These are phyloP conservation scores for Drechslerella dactyloides DNA, from an alignment of 2,329 filamentous ascomycete genomes.

Conservation along the genomic window DNA sequence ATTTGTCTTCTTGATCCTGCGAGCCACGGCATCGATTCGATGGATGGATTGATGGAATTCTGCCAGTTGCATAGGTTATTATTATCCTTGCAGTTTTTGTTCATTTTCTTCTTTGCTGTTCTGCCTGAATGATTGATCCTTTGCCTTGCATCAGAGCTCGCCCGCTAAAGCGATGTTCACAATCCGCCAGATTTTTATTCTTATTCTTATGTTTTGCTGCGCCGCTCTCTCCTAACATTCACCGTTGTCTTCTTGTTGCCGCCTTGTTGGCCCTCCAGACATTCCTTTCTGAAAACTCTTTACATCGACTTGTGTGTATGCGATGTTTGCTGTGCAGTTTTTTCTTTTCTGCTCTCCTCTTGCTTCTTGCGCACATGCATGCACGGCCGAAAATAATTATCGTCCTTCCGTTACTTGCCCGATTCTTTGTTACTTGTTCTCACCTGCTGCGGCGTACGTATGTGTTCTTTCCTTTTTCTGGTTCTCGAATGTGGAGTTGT, in stretches of 20 bases:
- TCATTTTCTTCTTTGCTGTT: not conserved
- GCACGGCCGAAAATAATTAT: constrained; percentile 10
- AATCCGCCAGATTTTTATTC: not conserved
- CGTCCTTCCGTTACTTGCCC: constrained; percentile 1
- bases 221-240: constrained; percentile 6
- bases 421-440: constrained; percentile 12
- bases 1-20: not conserved
- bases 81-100: not conserved
- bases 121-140: constrained; percentile 12
- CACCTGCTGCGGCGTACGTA: constrained; percentile 3
- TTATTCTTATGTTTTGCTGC: constrained; percentile 10
- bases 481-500: not conserved
- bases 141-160: constrained; percentile 9
- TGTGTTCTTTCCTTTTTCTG: not conserved
- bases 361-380: constrained; percentile 16
- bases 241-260: constrained; percentile 9
- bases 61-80: not conserved
- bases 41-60: not conserved
- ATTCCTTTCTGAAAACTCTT: constrained; percentile 30
- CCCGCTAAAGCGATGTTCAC: not conserved
- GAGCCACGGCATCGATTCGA: not conserved
- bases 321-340: constrained; percentile 27
- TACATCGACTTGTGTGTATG: constrained; percentile 18
- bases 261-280: constrained; percentile 13
- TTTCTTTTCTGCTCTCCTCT: constrained; percentile 18